Evolutionary conservation across 768 basidiomycete genomes (phyloP).

Genomic region (Mycena kentingensis): DNA sequence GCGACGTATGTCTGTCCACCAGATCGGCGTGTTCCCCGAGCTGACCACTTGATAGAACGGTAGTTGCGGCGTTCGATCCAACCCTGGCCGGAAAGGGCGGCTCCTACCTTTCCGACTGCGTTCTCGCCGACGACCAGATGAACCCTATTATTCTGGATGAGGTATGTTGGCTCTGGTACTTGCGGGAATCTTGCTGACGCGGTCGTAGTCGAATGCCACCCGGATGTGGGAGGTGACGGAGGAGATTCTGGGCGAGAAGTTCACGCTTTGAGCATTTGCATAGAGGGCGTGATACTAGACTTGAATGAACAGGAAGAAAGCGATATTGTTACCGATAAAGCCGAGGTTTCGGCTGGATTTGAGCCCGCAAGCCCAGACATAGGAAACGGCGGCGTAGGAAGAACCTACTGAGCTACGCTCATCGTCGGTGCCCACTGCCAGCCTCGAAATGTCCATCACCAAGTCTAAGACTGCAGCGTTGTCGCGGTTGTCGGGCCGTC

Average conservation of each 20-base stretch:
- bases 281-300: too few species aligned
- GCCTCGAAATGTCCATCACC: too few species aligned
- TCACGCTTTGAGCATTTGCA: too few species aligned
- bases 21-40: background rate
- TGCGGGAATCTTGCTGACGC: background rate
- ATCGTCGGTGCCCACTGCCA: too few species aligned
- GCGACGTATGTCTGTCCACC: constrained; percentile 10
- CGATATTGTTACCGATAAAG: too few species aligned
- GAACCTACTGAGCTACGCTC: too few species aligned
- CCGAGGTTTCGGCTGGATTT: too few species aligned
- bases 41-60: constrained; percentile 1
- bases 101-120: constrained; percentile 1
- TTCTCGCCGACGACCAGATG: background rate
- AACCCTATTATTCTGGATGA: constrained; percentile 1
- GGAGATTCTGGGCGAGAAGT: constrained; percentile 7
- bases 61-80: constrained; percentile 15
- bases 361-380: too few species aligned
- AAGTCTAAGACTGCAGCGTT: too few species aligned
- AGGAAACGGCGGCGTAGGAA: too few species aligned
- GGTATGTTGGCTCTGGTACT: background rate
- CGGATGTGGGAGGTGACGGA: constrained; percentile 7
- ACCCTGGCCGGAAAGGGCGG: constrained; percentile 5
- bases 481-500: too few species aligned
- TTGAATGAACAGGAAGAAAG: too few species aligned
- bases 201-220: background rate